Evolutionary conservation across 1,284 basidiomycete species (phyloP), one percentile per base, ranked within the genome.

Genomic region (Lentinula novae-zelandiae): DNA sequence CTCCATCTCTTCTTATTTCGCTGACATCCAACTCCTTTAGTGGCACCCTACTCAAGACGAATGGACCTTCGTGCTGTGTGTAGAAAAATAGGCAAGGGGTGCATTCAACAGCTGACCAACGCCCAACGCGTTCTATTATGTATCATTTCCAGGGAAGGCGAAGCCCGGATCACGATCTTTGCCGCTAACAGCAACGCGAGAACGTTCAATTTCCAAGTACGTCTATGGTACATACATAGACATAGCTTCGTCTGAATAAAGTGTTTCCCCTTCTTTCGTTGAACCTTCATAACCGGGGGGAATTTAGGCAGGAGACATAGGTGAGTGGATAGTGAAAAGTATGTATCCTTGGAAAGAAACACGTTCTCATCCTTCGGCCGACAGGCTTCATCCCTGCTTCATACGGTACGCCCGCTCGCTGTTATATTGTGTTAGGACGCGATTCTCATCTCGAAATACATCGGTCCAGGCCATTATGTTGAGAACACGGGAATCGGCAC

Each of bases 31-130:
- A 22, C 20, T 7, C 17, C 20, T 2, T 69, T 2, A 90, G 82
- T 91, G 88, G 87, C 89, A 90, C 69, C 86, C 87, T 10, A 89
- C 84, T 44, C 77, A 85, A 68, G 82, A 84, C 65, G 86, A 89
- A 73, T 89, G 86, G 85, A 80, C 75, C 58, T 86, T 82, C 72
- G 85, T 74, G 72, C 56, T 81, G 78, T 79, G 59, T 22, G 76
- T 69, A 17, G 31, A 31, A 17, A 49, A 55, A 12, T 54, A 1
- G 9, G n/a, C 53, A 5, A 4, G 12, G 12, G n/a, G 7, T 34
- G 20, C 27, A 6, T 20, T 42, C 53, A 22, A 20, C 34, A 33
- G 17, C 40, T 12, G 13, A 46, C 89, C 86, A 0, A 88, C 84
- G 70, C 84, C 89, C 86, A 0, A 88, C 84, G 70, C 84, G 70